Conservation (phyloP, 2,329 filamentous ascomycete genomes). For the Monascus ruber region DNA sequence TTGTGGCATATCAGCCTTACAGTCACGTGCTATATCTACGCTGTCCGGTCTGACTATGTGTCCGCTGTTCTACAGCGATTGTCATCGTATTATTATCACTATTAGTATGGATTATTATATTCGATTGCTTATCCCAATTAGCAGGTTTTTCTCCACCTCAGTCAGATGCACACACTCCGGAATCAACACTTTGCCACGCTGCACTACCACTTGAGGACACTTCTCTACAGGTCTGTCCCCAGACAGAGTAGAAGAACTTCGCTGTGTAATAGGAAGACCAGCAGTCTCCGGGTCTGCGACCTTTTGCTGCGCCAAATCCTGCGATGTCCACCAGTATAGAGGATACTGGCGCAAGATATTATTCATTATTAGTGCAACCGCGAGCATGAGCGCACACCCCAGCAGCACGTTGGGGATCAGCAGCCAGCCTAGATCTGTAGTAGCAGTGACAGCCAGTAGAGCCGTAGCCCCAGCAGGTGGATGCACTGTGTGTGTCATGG, state of each 20-base stretch:
- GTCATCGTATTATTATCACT: background rate
- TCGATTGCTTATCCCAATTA: conserved; percentile 23
- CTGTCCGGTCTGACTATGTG: background rate
- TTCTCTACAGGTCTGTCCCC: conserved; percentile 13
- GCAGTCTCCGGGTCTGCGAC: conserved; percentile 9
- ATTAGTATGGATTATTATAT: conserved; percentile 9
- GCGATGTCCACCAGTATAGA: conserved; percentile 52
- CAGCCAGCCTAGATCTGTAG: conserved; percentile 55
- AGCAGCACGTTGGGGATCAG: conserved; percentile 53
- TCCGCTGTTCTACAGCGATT: background rate
- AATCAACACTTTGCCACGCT: conserved; percentile 17
- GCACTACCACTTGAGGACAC: conserved; percentile 18
- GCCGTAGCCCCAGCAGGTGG: conserved; percentile 67
- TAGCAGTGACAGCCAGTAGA: conserved; percentile 49
- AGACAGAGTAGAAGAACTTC: conserved; percentile 8
- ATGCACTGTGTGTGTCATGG: conserved; percentile 59
- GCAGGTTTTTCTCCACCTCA: conserved; percentile 18
- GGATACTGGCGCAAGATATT: conserved; percentile 59
- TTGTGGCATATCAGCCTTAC: background rate
- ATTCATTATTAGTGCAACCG: conserved; percentile 53
- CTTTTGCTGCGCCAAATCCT: conserved; percentile 10
- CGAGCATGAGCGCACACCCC: conserved; percentile 50
- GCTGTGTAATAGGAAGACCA: conserved; percentile 8
- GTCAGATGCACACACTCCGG: conserved; percentile 24
- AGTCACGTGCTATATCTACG: too few species aligned